Evolutionary conservation across 331 rosid genomes (phyloP).

Genomic region (Spiraea crenata): DNA sequence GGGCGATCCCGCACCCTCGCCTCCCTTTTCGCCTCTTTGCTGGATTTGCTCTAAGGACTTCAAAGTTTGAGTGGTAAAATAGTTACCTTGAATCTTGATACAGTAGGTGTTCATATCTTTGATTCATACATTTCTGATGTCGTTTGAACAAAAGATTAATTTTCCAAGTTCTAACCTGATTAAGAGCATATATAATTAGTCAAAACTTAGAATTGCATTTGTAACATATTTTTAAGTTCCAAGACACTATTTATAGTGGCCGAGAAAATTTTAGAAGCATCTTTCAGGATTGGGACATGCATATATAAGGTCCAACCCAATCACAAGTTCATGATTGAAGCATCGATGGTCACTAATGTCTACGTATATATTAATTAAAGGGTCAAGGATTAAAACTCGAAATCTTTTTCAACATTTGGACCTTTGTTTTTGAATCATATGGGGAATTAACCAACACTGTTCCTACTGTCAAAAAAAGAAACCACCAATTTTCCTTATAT

Average conservation of each 20-base stretch:
- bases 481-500: neutral
- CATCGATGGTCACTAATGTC: neutral
- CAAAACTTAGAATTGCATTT: slow-evolving; percentile 5
- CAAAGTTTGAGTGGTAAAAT: neutral
- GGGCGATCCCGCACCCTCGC: no score
- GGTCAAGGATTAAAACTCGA: no score
- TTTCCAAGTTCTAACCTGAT: neutral
- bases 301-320: slow-evolving; percentile 15
- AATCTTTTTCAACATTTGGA: no score
- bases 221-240: slow-evolving; percentile 2
- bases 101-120: no score
- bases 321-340: slow-evolving; percentile 17
- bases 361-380: no score
- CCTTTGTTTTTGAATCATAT: no score
- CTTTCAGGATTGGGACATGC: slow-evolving; percentile 29
- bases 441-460: neutral
- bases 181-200: neutral
- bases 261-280: slow-evolving; percentile 22
- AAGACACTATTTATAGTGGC: slow-evolving; percentile 9
- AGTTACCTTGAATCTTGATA: neutral
- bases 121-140: neutral
- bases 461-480: neutral
- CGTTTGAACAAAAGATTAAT: no score
- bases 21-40: no score
- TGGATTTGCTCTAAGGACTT: no score